Evolutionary conservation across 1,139 yeast genomes (phyloP).

Genomic region (Nakaseomyces delphensis): DNA sequence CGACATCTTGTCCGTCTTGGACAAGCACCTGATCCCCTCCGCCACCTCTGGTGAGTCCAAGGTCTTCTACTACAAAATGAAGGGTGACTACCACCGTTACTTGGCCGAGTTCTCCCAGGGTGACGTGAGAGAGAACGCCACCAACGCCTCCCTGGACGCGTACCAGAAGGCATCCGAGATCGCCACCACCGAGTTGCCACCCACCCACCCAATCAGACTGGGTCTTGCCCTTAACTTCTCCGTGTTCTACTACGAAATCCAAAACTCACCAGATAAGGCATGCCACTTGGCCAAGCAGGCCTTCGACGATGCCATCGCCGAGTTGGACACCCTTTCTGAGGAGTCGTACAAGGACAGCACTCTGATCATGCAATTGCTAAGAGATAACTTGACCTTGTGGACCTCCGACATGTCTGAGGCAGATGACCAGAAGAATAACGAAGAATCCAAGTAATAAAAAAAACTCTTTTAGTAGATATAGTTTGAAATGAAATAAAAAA

Average conservation of each 20-base stretch:
- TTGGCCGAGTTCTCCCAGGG: slow-evolving; percentile 92
- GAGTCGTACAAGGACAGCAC: slow-evolving; percentile 98
- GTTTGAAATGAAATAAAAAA: slow-evolving; percentile 4
- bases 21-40: slow-evolving; percentile 82
- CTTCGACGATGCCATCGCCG: slow-evolving; percentile 98
- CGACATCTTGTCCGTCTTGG: slow-evolving; percentile 81
- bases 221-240: slow-evolving; percentile 97
- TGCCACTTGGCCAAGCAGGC: slow-evolving; percentile 98
- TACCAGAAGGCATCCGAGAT: slow-evolving; percentile 94
- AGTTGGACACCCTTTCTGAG: slow-evolving; percentile 92
- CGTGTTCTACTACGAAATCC: slow-evolving; percentile 95
- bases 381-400: slow-evolving; percentile 98
- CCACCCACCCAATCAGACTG: slow-evolving; percentile 97
- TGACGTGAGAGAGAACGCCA: slow-evolving; percentile 87
- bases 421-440: slow-evolving; percentile 28
- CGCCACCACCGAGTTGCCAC: slow-evolving; percentile 93
- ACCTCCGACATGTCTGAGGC: slow-evolving; percentile 89
- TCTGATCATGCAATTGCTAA: slow-evolving; percentile 94
- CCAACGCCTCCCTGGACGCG: slow-evolving; percentile 87
- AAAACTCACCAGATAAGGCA: slow-evolving; percentile 96
- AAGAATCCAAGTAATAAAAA: slow-evolving; percentile 1
- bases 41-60: slow-evolving; percentile 96
- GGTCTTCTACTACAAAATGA: slow-evolving; percentile 98
- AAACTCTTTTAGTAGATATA: not conserved
- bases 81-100: slow-evolving; percentile 99